Percentiles rank a stretch among this genome's conserved stretches.
phyloP scores from a whole-genome alignment of 2,329 filamentous ascomycete species.

The Huntiella bhutanensis region DNA sequence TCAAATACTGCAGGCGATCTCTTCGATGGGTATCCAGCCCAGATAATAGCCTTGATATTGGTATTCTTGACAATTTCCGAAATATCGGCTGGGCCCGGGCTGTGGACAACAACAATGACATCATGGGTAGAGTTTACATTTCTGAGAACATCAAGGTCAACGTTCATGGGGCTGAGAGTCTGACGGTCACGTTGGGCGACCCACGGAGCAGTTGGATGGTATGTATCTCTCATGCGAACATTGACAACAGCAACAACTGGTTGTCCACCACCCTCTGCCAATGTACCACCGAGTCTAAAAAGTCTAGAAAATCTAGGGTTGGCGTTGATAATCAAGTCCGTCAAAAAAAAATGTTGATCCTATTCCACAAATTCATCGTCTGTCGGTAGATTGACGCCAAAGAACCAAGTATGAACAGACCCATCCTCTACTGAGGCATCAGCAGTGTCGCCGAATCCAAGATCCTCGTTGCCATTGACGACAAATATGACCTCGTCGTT shows the following conservation, averaged over 20 bases:
- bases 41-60: conserved; percentile 36
- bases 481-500: conserved; percentile 23
- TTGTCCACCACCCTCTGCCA: no score
- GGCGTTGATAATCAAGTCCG: not conserved
- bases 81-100: conserved; percentile 56
- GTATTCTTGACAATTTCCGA: conserved; percentile 46
- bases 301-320: no score
- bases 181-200: conserved; percentile 35
- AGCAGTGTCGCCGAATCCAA: no score
- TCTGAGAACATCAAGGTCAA: no score
- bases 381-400: no score
- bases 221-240: conserved; percentile 37
- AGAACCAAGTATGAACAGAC: no score
- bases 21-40: conserved; percentile 77
- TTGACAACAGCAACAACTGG: no score
- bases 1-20: conserved; percentile 66
- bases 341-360: not conserved
- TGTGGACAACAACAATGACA: conserved; percentile 27
- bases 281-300: no score
- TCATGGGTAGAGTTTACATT: not conserved
- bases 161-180: no score
- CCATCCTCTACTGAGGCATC: no score
- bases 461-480: not conserved
- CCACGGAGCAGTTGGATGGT: conserved; percentile 26
- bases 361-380: no score